Conservation (phyloP, 1,284 basidiomycete species). For the Apiotrichum mycotoxinovorans region DNA sequence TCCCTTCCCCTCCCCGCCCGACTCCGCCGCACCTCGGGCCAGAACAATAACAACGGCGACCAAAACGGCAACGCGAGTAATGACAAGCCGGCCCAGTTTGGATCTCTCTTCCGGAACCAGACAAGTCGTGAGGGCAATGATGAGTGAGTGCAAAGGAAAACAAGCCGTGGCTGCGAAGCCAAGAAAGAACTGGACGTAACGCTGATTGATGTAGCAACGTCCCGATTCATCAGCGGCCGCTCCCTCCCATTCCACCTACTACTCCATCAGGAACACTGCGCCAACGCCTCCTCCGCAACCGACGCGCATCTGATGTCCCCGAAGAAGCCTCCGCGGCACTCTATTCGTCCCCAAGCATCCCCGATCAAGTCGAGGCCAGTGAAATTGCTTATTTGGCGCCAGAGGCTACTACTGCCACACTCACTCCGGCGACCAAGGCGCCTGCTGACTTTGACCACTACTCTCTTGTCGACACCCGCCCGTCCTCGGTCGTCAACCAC, state of each 20-base stretch:
- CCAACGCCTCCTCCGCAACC: slow-evolving; percentile 1
- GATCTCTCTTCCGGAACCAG: not conserved
- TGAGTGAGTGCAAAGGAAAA: not conserved
- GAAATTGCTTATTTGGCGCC: no score
- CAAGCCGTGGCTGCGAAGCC: no score
- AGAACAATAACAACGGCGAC: no score
- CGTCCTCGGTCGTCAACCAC: slow-evolving; percentile 3
- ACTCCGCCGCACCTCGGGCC: not conserved
- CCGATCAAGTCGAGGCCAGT: not conserved
- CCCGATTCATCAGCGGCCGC: slow-evolving; percentile 13
- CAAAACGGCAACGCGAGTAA: not conserved
- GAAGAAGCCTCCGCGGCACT: not conserved
- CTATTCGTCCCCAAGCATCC: no score
- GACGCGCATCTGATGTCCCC: not conserved
- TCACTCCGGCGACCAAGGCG: no score
- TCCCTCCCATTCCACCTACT: slow-evolving; percentile 10
- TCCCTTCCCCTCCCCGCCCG: not conserved
- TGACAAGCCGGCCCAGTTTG: no score
- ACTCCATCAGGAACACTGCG: not conserved
- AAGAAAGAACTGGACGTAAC: not conserved
- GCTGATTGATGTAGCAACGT: not conserved
- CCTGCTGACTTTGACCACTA: not conserved
- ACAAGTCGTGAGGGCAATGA: not conserved
- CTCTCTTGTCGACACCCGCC: not conserved
- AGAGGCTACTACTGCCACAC: no score